Conservation (phyloP, 1,284 basidiomycete species). For the Meripilus lineatus region DNA sequence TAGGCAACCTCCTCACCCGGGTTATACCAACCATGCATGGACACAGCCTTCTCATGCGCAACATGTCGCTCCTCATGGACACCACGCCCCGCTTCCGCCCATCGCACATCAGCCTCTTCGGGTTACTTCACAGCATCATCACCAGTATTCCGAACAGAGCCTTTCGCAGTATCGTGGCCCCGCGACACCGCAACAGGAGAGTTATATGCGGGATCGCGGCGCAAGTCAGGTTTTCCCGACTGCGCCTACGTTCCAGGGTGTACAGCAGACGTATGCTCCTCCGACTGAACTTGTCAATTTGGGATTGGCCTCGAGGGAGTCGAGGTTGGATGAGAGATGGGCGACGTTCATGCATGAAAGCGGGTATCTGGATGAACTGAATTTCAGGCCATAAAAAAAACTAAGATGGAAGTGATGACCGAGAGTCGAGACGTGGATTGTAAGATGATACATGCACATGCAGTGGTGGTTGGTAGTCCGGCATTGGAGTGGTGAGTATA, state of each 20-base stretch:
- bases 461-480: no score
- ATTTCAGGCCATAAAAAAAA: constrained; percentile 12
- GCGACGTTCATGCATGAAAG: constrained; percentile 29
- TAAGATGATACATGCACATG: no score
- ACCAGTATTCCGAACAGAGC: neutral
- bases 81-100: neutral
- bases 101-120: neutral
- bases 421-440: no score
- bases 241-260: constrained; percentile 8
- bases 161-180: constrained; percentile 1
- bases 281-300: constrained; percentile 25
- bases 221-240: constrained; percentile 8
- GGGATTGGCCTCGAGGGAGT: constrained; percentile 24
- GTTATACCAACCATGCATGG: constrained; percentile 1
- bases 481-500: no score
- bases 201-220: constrained; percentile 1
- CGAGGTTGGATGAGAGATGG: constrained; percentile 27
- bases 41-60: constrained; percentile 1
- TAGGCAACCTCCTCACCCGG: neutral
- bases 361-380: constrained; percentile 22
- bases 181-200: constrained; percentile 4
- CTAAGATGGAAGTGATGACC: no score
- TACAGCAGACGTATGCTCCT: constrained; percentile 17
- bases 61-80: constrained; percentile 24
- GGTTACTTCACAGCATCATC: neutral